Conservation (phyloP, 2,329 filamentous ascomycete species). For the Hypoxylon rubiginosum region DNA sequence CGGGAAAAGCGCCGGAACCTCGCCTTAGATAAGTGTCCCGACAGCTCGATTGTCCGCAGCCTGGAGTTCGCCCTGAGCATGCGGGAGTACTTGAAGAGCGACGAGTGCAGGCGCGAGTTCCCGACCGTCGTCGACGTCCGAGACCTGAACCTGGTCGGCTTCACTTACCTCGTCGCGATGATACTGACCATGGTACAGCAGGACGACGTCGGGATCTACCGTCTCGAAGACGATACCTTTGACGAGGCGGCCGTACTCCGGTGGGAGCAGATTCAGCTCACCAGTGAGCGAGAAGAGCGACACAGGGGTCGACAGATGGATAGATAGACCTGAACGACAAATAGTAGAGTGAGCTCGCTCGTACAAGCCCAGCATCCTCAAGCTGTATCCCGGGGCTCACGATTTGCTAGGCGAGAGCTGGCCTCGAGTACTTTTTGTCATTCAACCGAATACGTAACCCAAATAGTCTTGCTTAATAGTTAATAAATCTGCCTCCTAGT, state of each 20-base stretch:
- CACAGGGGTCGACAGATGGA: too few species aligned
- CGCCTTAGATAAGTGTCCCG: neutral
- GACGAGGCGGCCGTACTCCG: neutral
- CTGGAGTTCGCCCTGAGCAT: neutral
- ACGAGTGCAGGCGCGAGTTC: neutral
- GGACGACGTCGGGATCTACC: neutral
- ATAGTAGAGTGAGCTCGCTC: neutral
- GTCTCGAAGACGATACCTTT: neutral
- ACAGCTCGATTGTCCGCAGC: neutral
- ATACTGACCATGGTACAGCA: neutral
- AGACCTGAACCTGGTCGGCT: neutral
- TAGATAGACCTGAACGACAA: too few species aligned
- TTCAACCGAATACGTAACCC: neutral
- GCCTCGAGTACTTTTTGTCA: neutral
- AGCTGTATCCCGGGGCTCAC: neutral
- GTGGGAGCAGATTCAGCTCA: too few species aligned
- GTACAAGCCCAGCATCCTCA: neutral
- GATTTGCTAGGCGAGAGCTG: neutral
- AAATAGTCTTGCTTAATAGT: neutral
- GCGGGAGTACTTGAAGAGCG: neutral
- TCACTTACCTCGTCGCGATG: neutral
- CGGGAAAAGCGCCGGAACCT: neutral
- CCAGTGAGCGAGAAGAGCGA: too few species aligned
- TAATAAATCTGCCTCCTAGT: neutral
- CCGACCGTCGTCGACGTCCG: neutral